Conservation (phyloP, 1,284 basidiomycete species). For the Cryptococcus amylolentus region DNA sequence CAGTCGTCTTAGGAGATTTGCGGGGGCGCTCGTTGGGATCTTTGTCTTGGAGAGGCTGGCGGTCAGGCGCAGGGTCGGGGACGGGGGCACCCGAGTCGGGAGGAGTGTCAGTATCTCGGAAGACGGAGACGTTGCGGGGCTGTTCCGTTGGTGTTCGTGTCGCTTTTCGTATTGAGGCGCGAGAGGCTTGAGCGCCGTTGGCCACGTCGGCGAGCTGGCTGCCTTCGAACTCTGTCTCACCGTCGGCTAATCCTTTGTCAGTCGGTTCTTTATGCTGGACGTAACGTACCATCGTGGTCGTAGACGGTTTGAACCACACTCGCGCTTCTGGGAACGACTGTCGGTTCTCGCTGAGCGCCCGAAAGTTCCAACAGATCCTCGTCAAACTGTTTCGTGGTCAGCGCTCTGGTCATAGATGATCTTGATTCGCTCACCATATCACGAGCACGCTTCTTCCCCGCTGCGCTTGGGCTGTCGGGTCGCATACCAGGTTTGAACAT, state of each 20-base stretch:
- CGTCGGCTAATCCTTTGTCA: not conserved
- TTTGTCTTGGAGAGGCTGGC: no score
- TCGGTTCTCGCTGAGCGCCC: not conserved
- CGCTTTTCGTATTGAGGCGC: not conserved
- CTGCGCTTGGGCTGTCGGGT: not conserved
- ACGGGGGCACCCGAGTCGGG: no score
- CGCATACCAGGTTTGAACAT: not conserved
- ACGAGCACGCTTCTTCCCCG: not conserved
- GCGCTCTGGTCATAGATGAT: not conserved
- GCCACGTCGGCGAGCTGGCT: not conserved
- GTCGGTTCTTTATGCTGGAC: not conserved
- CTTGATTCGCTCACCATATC: not conserved
- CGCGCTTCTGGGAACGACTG: not conserved
- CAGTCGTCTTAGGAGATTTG: no score
- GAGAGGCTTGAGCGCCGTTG: not conserved
- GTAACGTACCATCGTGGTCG: not conserved
- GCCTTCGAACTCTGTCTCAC: not conserved
- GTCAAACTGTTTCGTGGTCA: not conserved
- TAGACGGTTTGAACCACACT: not conserved
- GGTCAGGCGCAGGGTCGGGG: no score
- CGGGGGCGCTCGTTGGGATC: no score
- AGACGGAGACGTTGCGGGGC: no score
- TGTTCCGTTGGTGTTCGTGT: no score
- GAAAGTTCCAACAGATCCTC: not conserved
- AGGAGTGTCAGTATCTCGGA: no score